Evolutionary conservation across 371 early-diverging fungal species (phyloP), one percentile per base, ranked within the genome.

Genomic region (Chytridium lagenaria): DNA sequence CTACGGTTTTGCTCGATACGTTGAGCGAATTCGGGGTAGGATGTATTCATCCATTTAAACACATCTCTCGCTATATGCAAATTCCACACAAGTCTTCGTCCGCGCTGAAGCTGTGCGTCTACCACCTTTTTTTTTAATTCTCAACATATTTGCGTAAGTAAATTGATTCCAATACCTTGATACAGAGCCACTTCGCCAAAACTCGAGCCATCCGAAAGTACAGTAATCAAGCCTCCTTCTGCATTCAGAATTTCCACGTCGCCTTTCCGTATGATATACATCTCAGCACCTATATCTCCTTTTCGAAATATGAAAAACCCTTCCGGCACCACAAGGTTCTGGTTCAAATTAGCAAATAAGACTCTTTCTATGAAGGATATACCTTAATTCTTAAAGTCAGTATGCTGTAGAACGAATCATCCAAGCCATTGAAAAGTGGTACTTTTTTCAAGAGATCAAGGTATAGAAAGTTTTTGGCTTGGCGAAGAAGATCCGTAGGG

Each of bases 361-460:
- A 44, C 44, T 19, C 7, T 19, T 12, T 7, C 44, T 12, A 44
- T 12, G 19, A 12, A 7, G 44, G 19, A 19, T 19, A 12, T 44
- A 44, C 44, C 44, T 19, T 55, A 10, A 55, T 55, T 28, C 26
- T 55, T 16, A 55, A 28, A 16, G 73, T 68, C 31, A 73, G 16
- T 7, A 44, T n/a, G 68, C 68, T 68, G 19, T 57, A 69, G 61
- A 73, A 73, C 57, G 16, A n/a, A 22, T 44, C 34, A 33, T 73
- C 73, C n/a, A 68, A 37, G 55, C 55, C 63, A n/a, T 16, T n/a
- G 44, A 73, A 73, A 16, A 73, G 28, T 3, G 68, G 73, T 1
- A 73, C 73, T n/a, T 73, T 69, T 1, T 30, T 22, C 23, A 73
- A 51, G 19, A 73, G 40, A 28, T 73, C 73, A 22, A 68, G 73